These are phyloP conservation scores for Wickerhamiella kazuoi DNA, from an alignment of 805 yeast genomes.

Conservation along the genomic window DNA sequence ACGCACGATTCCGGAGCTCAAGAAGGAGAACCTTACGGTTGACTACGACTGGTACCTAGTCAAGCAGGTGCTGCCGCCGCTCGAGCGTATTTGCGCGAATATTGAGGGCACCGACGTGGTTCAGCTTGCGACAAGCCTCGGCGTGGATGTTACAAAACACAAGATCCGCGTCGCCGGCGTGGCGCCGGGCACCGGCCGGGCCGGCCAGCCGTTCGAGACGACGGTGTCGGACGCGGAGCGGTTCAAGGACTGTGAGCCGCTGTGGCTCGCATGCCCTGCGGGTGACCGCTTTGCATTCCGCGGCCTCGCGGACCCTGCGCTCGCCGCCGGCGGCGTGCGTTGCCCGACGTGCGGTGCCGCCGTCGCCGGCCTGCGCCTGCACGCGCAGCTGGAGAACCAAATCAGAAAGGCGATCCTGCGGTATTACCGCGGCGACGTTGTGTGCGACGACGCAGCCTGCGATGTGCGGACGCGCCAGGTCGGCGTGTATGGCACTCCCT, in stretches of 20 bases:
- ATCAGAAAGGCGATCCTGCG: conserved; percentile 51
- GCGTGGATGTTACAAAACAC: conserved; percentile 44
- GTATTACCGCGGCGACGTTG: conserved; percentile 75
- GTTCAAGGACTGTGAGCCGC: conserved; percentile 43
- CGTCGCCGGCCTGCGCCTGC: conserved; percentile 37
- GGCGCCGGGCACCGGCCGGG: conserved; percentile 14
- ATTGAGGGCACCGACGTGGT: conserved; percentile 75
- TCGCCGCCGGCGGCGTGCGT: conserved; percentile 51
- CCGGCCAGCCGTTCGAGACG: conserved; percentile 54
- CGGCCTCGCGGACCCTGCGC: conserved; percentile 41
- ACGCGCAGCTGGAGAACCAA: conserved; percentile 56
- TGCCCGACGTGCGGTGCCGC: conserved; percentile 44
- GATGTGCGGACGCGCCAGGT: conserved; percentile 66
- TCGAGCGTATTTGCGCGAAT: conserved; percentile 68
- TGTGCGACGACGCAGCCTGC: conserved; percentile 75
- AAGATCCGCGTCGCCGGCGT: conserved; percentile 10
- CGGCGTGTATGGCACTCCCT: conserved; percentile 74
- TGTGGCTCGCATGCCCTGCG: conserved; percentile 37
- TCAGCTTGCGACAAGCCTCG: conserved; percentile 58
- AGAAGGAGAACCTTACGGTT: conserved; percentile 35
- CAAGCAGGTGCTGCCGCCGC: conserved; percentile 79
- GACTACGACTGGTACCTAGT: conserved; percentile 69
- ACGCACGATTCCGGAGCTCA: conserved; percentile 56
- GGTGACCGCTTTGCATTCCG: conserved; percentile 57
- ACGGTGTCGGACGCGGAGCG: conserved; percentile 68